Conservation (phyloP, 768 basidiomycete genomes). For the Mycena epipterygia region DNA sequence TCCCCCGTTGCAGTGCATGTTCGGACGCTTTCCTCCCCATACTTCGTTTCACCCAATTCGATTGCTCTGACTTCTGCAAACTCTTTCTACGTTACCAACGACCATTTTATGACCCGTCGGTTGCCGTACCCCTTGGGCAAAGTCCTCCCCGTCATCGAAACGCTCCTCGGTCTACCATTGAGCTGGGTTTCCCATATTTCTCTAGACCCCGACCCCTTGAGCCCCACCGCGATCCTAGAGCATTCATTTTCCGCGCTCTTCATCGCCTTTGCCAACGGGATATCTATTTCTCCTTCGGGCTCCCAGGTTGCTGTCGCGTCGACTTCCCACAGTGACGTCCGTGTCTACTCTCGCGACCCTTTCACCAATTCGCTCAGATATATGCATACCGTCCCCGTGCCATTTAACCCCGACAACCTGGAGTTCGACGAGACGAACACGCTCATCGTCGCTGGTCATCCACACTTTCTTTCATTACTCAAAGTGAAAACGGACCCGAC, state of each 20-base stretch:
- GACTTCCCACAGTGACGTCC: slow-evolving; percentile 60
- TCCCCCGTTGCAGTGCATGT: slow-evolving; percentile 64
- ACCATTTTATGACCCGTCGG: slow-evolving; percentile 77
- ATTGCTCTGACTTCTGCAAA: slow-evolving; percentile 74
- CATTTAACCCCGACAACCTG: slow-evolving; percentile 76
- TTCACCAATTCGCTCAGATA: slow-evolving; percentile 58
- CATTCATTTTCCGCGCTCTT: slow-evolving; percentile 60
- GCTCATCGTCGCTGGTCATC: slow-evolving; percentile 76
- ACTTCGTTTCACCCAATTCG: slow-evolving; percentile 76
- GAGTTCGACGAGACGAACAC: slow-evolving; percentile 60
- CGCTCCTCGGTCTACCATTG: slow-evolving; percentile 68
- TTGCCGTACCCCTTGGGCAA: slow-evolving; percentile 63
- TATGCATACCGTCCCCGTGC: slow-evolving; percentile 58
- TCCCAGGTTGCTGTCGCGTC: slow-evolving; percentile 70
- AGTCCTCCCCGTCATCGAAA: slow-evolving; percentile 67
- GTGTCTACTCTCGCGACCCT: slow-evolving; percentile 65
- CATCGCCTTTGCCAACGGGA: slow-evolving; percentile 78
- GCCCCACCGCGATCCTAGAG: slow-evolving; percentile 42
- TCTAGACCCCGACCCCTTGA: slow-evolving; percentile 47
- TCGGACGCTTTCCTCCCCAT: slow-evolving; percentile 70
- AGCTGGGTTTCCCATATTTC: slow-evolving; percentile 71
- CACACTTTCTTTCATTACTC: slow-evolving; percentile 68
- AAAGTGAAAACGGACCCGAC: slow-evolving; percentile 59
- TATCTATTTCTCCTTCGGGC: slow-evolving; percentile 68
- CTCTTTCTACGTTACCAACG: slow-evolving; percentile 81